These are phyloP conservation scores for Aspergillus heteromorphus DNA, from an alignment of 495 filamentous ascomycete genomes.

Conservation along the genomic window DNA sequence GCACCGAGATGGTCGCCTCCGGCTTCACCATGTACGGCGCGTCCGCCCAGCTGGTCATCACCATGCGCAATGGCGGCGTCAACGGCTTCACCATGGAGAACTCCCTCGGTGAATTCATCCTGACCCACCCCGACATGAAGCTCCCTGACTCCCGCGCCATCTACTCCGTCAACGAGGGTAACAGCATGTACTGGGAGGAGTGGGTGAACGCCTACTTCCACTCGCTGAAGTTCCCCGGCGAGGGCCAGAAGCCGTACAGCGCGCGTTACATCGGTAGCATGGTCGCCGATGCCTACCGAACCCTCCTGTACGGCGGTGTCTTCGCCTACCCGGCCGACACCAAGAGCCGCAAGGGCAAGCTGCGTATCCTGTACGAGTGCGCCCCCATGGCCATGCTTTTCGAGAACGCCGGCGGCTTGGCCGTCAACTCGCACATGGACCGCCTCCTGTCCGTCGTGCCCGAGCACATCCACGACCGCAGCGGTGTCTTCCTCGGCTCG, in stretches of 20 bases:
- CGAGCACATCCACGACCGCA: constrained; percentile 90
- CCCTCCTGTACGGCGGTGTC: constrained; percentile 89
- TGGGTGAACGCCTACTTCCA: constrained; percentile 83
- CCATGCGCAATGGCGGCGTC: constrained; percentile 88
- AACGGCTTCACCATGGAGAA: constrained; percentile 98
- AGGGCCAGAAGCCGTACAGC: constrained; percentile 84
- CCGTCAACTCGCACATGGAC: constrained; percentile 80
- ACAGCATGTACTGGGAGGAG: constrained; percentile 93
- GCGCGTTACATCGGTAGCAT: constrained; percentile 94
- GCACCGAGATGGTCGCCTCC: constrained; percentile 83
- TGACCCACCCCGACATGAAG: constrained; percentile 91
- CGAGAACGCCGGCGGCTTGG: constrained; percentile 95
- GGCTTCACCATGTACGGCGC: constrained; percentile 99
- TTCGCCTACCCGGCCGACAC: constrained; percentile 97
- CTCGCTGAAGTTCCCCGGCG: constrained; percentile 70
- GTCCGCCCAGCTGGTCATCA: constrained; percentile 91
- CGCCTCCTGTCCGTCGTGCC: constrained; percentile 87
- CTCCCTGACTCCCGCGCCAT: constrained; percentile 77
- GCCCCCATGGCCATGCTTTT: constrained; percentile 99
- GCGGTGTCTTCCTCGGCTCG: constrained; percentile 93
- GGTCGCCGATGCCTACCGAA: constrained; percentile 97
- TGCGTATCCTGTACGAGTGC: constrained; percentile 96
- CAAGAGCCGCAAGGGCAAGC: constrained; percentile 97
- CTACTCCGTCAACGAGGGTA: constrained; percentile 98
- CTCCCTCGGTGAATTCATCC: constrained; percentile 94